phyloP scores from a whole-genome alignment of 176 grass and related monocot species.

The Carex cristatella region DNA sequence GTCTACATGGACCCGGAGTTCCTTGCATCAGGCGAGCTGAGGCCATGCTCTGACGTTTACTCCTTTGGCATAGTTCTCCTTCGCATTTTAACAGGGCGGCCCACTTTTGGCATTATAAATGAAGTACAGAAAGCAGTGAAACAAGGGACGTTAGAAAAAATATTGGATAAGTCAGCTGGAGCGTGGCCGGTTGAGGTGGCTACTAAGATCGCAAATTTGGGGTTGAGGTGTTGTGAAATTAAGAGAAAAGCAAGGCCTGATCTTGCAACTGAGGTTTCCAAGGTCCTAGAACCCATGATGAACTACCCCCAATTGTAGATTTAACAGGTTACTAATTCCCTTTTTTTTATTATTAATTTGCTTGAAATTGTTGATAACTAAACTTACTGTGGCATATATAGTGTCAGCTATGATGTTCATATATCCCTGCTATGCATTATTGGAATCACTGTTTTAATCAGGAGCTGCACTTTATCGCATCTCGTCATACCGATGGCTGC shows the following conservation, averaged over 20 bases:
- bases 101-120: constrained; percentile 51
- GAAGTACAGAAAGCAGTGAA: constrained; percentile 50
- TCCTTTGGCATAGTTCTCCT: constrained; percentile 73
- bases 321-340: neutral
- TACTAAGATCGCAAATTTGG: constrained; percentile 45
- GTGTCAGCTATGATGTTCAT: neutral
- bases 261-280: constrained; percentile 22
- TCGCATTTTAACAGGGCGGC: constrained; percentile 61
- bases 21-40: constrained; percentile 66
- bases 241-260: constrained; percentile 65
- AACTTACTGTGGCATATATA: neutral
- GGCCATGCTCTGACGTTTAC: constrained; percentile 61
- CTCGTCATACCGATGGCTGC: neutral
- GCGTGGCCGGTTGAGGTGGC: constrained; percentile 51
- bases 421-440: neutral
- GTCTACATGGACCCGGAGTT: constrained; percentile 84
- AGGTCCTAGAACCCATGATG: constrained; percentile 21
- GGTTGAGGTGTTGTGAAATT: constrained; percentile 59
- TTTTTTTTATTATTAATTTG: neutral
- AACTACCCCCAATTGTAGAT: constrained; percentile 13
- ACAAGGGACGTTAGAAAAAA: constrained; percentile 43
- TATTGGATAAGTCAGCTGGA: constrained; percentile 66
- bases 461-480: neutral
- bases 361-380: neutral
- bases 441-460: neutral